Evolutionary conservation across 257 asterid genomes (phyloP).

Genomic region (Primulina eburnea): DNA sequence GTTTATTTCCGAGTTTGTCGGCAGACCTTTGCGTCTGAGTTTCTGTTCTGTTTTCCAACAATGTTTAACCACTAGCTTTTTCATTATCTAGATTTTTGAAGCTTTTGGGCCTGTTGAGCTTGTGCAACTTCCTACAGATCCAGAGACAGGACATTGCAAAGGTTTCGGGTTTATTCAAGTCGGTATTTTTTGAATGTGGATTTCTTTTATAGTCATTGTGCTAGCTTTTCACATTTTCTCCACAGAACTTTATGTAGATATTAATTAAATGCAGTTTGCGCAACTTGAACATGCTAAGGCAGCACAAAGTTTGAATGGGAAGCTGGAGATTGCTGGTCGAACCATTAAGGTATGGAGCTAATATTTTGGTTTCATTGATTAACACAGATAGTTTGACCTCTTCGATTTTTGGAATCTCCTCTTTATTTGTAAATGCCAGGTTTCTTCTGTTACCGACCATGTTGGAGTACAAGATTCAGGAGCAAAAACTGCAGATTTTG

Average conservation of each 20-base stretch:
- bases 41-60: background rate
- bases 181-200: conserved; percentile 39
- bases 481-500: conserved; percentile 95
- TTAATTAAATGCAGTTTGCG: conserved; percentile 50
- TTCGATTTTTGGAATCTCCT: background rate
- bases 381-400: background rate
- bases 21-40: background rate
- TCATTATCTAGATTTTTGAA: conserved; percentile 70
- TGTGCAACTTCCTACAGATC: conserved; percentile 96
- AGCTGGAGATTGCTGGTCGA: conserved; percentile 94
- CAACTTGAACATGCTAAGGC: conserved; percentile 95
- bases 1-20: background rate
- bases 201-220: background rate
- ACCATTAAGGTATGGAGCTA: conserved; percentile 65
- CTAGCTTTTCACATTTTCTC: conserved; percentile 3
- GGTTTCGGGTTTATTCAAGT: conserved; percentile 99
- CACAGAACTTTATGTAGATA: conserved; percentile 6
- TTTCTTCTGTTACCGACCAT: conserved; percentile 92
- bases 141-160: conserved; percentile 99
- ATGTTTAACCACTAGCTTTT: conserved; percentile 6
- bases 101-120: conserved; percentile 99
- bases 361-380: conserved; percentile 8
- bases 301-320: conserved; percentile 89
- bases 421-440: conserved; percentile 44
- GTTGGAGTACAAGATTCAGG: conserved; percentile 83